These are phyloP conservation scores for Spinellus fusiger DNA, from an alignment of 192 early-diverging fungal species.

Conservation along the genomic window DNA sequence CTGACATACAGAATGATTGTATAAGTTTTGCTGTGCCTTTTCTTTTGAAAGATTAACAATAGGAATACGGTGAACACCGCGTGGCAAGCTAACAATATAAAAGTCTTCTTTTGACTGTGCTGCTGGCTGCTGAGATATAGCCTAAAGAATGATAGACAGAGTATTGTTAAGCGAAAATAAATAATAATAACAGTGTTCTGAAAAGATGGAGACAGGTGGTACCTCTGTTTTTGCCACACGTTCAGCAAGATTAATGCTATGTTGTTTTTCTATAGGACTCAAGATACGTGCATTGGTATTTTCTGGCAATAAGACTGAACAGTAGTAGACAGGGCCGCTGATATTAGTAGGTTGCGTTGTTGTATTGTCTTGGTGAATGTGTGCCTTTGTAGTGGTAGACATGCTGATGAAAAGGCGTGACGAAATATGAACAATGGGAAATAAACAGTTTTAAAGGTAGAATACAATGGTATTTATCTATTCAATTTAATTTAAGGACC, in stretches of 20 bases:
- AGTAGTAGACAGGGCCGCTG: not conserved
- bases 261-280: not conserved
- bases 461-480: too few relatives aligned
- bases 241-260: not conserved
- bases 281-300: not conserved
- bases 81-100: not conserved
- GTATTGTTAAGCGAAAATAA: not conserved
- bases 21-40: too few relatives aligned
- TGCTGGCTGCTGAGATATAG: not conserved
- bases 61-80: not conserved
- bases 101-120: not conserved
- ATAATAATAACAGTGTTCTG: too few relatives aligned
- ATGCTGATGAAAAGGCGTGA: too few relatives aligned
- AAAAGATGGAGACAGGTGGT: not conserved
- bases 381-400: too few relatives aligned
- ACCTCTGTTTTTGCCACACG: not conserved
- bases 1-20: too few relatives aligned
- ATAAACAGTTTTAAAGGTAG: too few relatives aligned
- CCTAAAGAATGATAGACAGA: not conserved
- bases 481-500: too few relatives aligned
- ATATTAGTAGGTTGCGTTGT: not conserved
- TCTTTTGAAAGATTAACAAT: not conserved
- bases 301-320: not conserved
- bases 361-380: not conserved
- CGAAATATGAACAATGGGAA: too few relatives aligned